Evolutionary conservation across 2,329 filamentous ascomycete species (phyloP), one percentile per base, ranked within the genome.

Genomic region (Graphium sp.): DNA sequence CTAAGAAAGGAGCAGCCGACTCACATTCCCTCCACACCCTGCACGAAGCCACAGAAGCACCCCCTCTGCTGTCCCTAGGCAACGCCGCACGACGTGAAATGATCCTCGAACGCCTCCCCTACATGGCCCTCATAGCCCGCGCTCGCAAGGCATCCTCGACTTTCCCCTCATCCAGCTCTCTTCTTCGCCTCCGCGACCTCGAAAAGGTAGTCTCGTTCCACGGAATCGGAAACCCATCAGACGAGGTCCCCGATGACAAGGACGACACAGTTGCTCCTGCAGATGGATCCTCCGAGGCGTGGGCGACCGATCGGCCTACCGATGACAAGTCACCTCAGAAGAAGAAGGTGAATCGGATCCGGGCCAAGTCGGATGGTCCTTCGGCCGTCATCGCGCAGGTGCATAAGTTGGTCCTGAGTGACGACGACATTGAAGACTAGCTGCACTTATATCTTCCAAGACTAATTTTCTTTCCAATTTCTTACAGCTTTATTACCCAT

Each of bases 31-130:
- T 5, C 19, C 18, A 32, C 19, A 24, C 29, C 13, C 12, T 20
- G 10, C 37, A 39, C 14, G 41, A 46, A 15, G 30, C 35, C 24
- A 30, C 41, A 11, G 33, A 42, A 0, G 31, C 45, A 2, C 30
- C 48, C 1, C 60, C 62, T 1, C 48, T 66, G 2, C 54, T 74
- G 11, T 67, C 70, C 1, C 60, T 75, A 2, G 74, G 75, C 24
- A 73, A 60, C 35, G 69, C 74, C 4, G 72, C 75, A 4, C 73
- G 74, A 20, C 64, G 63, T 23, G 81, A 87, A 47, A 64, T 89
- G 56, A 52, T 94, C 0, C 66, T 94, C 15, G 82, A 95, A 38
- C 73, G 83, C 7, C 62, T 98, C 1, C 89, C 89, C 0, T 95
- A 92, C 48, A 72, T 89, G 60, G 62, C 74, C 2, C 63, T 69